Percentiles rank a stretch among this genome's conserved stretches.
These are phyloP conservation scores for Pythium grandisporangium DNA, from an alignment of 352 stramenopile species.

Conservation along the genomic window DNA sequence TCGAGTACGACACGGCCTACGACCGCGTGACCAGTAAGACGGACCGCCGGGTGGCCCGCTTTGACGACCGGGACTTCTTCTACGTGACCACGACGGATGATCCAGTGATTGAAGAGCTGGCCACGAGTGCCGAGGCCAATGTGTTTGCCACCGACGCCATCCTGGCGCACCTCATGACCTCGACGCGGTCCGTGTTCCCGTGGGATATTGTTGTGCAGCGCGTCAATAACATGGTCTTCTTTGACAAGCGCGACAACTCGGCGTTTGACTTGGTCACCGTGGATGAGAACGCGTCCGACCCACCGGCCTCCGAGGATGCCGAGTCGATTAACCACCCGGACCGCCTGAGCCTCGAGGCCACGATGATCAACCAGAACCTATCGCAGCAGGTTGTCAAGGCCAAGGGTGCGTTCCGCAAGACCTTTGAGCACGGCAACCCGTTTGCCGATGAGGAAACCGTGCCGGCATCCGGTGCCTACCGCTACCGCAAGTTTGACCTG, in stretches of 20 bases:
- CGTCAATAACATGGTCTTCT: conserved; percentile 94
- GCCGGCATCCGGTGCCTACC: conserved; percentile 92
- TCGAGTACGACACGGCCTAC: conserved; percentile 93
- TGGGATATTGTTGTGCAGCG: conserved; percentile 95
- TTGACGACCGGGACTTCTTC: conserved; percentile 93
- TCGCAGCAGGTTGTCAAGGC: conserved; percentile 94
- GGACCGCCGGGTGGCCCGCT: conserved; percentile 66
- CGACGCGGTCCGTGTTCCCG: conserved; percentile 92
- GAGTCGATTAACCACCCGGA: conserved; percentile 95
- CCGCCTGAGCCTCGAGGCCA: conserved; percentile 93
- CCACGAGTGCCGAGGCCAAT: conserved; percentile 83
- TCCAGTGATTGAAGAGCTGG: conserved; percentile 92
- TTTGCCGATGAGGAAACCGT: conserved; percentile 94
- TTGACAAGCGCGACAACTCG: conserved; percentile 95
- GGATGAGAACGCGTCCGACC: conserved; percentile 92
- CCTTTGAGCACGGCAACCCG: conserved; percentile 78
- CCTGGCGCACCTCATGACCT: conserved; percentile 95
- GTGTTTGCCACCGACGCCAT: conserved; percentile 98
- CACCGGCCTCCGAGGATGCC: conserved; percentile 76
- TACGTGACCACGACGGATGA: conserved; percentile 96
- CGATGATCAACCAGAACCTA: conserved; percentile 99
- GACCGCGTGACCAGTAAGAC: conserved; percentile 90
- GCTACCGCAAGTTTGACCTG: conserved; percentile 95
- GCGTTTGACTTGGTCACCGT: conserved; percentile 94
- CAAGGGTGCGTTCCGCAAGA: conserved; percentile 34